Percentiles rank a stretch among this genome's conserved stretches.
These are phyloP conservation scores for Cynanchum wilfordii DNA, from an alignment of 257 asterid genomes.

Conservation along the genomic window DNA sequence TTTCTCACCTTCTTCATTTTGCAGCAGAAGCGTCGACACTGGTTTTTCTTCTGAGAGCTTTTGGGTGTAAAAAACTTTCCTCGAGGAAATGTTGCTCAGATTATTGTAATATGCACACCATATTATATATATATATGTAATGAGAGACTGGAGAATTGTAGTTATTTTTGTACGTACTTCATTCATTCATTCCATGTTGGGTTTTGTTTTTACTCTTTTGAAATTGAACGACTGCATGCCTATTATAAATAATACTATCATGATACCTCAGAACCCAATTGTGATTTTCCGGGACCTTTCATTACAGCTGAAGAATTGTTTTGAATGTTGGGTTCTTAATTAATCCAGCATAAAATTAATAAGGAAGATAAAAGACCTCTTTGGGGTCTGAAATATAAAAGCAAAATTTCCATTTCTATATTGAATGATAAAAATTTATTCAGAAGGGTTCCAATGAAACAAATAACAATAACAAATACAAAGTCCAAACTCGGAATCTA, in stretches of 20 bases:
- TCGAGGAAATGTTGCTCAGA: not conserved
- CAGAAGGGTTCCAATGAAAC: not conserved
- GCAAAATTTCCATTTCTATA: not conserved
- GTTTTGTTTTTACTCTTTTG: not conserved
- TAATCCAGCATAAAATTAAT: not conserved
- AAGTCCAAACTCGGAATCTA: not conserved
- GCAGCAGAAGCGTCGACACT: not conserved
- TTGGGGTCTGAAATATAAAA: not conserved
- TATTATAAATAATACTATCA: too few relatives aligned
- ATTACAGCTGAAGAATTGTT: too few relatives aligned
- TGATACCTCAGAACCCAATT: too few relatives aligned
- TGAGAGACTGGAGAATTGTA: not conserved
- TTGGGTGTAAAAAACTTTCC: not conserved
- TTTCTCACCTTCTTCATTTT: not conserved
- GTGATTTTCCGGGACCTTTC: too few relatives aligned
- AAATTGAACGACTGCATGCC: too few relatives aligned
- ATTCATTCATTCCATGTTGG: not conserved
- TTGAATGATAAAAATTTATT: not conserved
- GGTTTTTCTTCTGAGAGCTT: conserved; percentile 8
- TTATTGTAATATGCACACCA: not conserved
- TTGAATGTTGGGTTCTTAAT: too few relatives aligned
- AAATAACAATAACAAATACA: not conserved
- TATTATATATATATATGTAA: too few relatives aligned
- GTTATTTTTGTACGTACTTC: not conserved
- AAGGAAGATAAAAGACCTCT: not conserved